A percentile compares a stretch with the other conserved stretches of the same genome.
phyloP scores from a whole-genome alignment of 1,284 basidiomycete genomes.

The Ceratobasidium sp. region DNA sequence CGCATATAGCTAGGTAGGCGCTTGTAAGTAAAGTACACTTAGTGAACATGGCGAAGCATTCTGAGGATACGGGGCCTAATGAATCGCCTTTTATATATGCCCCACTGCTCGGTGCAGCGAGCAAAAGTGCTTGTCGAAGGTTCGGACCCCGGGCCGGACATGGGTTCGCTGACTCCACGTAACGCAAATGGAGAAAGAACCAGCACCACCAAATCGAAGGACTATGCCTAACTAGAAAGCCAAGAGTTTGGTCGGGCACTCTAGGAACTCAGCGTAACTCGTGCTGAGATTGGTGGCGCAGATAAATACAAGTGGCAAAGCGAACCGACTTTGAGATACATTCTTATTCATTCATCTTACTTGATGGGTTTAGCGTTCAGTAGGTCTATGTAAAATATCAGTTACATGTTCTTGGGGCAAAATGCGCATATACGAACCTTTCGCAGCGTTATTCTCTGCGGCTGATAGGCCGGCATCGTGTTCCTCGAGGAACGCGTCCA shows the following conservation, averaged over 20 bases:
- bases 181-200: slow-evolving; percentile 37
- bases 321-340: neutral
- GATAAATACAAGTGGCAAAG: slow-evolving; percentile 37
- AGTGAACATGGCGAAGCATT: neutral
- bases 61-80: neutral
- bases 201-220: neutral
- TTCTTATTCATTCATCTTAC: slow-evolving; percentile 13
- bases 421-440: slow-evolving; percentile 53
- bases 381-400: slow-evolving; percentile 16
- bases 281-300: slow-evolving; percentile 9
- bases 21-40: neutral
- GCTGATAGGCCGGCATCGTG: slow-evolving; percentile 88
- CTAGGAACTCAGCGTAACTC: neutral
- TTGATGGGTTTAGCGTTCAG: slow-evolving; percentile 34
- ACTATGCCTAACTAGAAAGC: too few species aligned
- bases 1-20: slow-evolving; percentile 24
- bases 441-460: slow-evolving; percentile 83
- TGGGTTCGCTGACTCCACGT: slow-evolving; percentile 1
- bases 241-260: too few species aligned
- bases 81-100: neutral
- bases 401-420: neutral
- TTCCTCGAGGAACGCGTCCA: slow-evolving; percentile 91
- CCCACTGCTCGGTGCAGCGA: neutral
- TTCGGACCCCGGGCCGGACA: slow-evolving; percentile 12
- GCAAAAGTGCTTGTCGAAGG: neutral